Base-by-base conservation (phyloP, 345 rosid genomes). In the Clausena lansium region DNA sequence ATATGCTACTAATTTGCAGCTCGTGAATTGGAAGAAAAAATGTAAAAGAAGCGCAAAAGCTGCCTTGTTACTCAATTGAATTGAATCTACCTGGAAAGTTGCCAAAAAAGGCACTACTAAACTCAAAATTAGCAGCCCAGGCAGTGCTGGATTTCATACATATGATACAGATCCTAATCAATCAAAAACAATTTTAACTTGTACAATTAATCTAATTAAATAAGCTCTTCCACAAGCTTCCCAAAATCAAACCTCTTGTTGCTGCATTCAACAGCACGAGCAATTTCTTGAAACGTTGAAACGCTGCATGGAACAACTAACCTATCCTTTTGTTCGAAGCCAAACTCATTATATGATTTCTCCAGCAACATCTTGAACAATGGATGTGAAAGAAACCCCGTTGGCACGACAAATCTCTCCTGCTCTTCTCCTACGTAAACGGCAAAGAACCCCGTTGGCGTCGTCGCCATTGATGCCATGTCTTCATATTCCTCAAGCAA, bases 301-400 rank as follows among this genome's bases (percentile, higher is more conserved):
- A 89, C 91, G 78, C 85, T 88, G 71, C 98, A 94, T 2, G 99
- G 97, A 67, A 95, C 91, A 54, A 93, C 91, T 60, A 95, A 81
- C 76, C 85, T 83, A 62, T 86, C 83, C 73, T 73, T 82, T 64
- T 92, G 93, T 0, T 85, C 87, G 63, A 84, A 85, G 1, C 90
- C 88, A 59, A 86, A 86, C 80, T 95, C 97, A 30, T 90, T 81
- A 65, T 81, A 87, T 4, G 99, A 88, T 79, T 92, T 95, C 77
- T 95, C 97, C 4, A 95, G 77, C 74, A 95, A 71, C 92, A 94
- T 95, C 88, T 89, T 90, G 80, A 95, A 86, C 20, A 93, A 82
- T 25, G 99, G 98, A 72, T 93, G 98, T 7, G 87, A 86, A 50
- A 93, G 84, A 77, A 78, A 92, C 76, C 94, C 83, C 0, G 95